Conservation (phyloP, 2,329 filamentous ascomycete species). For the Thelonectria rubi region DNA sequence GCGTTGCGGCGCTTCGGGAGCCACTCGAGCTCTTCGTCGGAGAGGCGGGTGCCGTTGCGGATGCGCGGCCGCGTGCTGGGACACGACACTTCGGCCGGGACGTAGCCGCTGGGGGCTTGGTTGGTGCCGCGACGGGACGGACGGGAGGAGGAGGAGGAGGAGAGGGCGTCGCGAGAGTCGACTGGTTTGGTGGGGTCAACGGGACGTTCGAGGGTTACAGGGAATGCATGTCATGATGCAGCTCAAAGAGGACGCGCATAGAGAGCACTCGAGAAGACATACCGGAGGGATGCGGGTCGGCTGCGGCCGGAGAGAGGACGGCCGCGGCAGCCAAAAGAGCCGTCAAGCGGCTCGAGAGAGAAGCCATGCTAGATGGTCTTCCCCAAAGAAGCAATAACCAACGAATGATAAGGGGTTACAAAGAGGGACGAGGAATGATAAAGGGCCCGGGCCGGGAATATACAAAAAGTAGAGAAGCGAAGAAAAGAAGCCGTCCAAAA, state of each 20-base stretch:
- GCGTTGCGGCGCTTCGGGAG: slow-evolving; percentile 74
- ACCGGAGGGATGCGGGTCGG: slow-evolving; percentile 32
- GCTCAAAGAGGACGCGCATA: not conserved
- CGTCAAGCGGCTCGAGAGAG: slow-evolving; percentile 36
- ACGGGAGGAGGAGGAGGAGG: slow-evolving; percentile 19
- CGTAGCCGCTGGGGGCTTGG: slow-evolving; percentile 66
- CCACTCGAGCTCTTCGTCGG: slow-evolving; percentile 77
- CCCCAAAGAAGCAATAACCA: not conserved
- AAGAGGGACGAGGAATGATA: too few species aligned
- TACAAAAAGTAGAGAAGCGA: not conserved
- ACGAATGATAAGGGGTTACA: not conserved
- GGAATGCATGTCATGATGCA: not conserved
- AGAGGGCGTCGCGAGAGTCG: slow-evolving; percentile 23
- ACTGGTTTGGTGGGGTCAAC: slow-evolving; percentile 32
- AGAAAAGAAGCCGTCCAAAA: not conserved
- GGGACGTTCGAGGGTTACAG: not conserved
- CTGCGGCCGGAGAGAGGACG: slow-evolving; percentile 31
- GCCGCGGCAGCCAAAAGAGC: slow-evolving; percentile 40
- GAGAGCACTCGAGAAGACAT: slow-evolving; percentile 10
- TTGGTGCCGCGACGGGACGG: slow-evolving; percentile 42
- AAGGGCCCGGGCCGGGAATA: too few species aligned
- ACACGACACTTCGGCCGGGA: slow-evolving; percentile 73
- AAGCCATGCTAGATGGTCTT: slow-evolving; percentile 31
- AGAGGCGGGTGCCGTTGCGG: slow-evolving; percentile 69
- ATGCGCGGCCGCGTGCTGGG: slow-evolving; percentile 75